A percentile compares a stretch with the other conserved stretches of the same genome.
These are phyloP conservation scores for Candida albicans DNA, from an alignment of 1,139 yeast species.

Conservation along the genomic window DNA sequence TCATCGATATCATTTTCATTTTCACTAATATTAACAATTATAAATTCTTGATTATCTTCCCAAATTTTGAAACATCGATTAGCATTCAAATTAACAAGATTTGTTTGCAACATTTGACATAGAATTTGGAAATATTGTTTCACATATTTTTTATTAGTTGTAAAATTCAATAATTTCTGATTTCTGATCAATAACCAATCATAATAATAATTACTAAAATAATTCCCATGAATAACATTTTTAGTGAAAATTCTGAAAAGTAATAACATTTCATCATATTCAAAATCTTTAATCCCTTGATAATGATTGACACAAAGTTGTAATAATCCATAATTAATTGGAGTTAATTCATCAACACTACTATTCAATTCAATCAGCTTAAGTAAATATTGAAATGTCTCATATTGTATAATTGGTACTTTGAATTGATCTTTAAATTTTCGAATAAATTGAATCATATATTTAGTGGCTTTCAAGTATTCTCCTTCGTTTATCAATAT, in stretches of 20 bases:
- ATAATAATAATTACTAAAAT: constrained; percentile 12
- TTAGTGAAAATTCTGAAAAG: constrained; percentile 8
- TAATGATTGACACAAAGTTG: constrained; percentile 6
- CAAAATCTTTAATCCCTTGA: constrained; percentile 2
- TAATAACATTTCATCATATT: constrained; percentile 1
- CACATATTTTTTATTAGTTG: background rate
- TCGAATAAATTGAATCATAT: constrained; percentile 1
- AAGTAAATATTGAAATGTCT: background rate
- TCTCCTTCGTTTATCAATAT: background rate
- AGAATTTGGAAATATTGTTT: background rate
- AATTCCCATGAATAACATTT: constrained; percentile 7
- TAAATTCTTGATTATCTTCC: background rate
- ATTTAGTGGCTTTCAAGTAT: constrained; percentile 2
- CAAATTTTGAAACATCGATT: constrained; percentile 5
- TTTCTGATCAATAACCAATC: background rate
- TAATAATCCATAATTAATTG: constrained; percentile 8
- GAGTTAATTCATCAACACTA: background rate
- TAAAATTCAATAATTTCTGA: background rate
- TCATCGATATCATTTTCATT: background rate
- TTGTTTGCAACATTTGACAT: constrained; percentile 3
- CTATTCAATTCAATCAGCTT: background rate
- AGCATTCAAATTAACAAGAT: constrained; percentile 9
- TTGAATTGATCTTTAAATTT: background rate
- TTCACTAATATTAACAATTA: background rate
- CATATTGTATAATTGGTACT: background rate